Evolutionary conservation across 2,329 filamentous ascomycete genomes (phyloP).

Genomic region (Colletotrichum ledebouriae): DNA sequence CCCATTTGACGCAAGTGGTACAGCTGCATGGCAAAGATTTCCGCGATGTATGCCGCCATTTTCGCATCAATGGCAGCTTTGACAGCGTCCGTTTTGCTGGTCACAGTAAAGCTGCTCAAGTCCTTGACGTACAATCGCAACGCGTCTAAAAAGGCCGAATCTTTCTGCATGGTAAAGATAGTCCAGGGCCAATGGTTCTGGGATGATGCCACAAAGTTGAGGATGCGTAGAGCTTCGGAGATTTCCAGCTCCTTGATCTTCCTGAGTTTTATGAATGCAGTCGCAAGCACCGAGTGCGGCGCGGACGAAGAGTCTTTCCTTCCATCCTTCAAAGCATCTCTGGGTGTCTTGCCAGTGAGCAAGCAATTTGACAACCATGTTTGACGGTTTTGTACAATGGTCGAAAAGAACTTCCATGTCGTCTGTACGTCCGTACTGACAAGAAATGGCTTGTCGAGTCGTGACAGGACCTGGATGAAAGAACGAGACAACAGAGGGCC

Average conservation of each 20-base stretch:
- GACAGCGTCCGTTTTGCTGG: conserved; percentile 67
- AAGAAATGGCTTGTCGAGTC: conserved; percentile 81
- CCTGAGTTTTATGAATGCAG: conserved; percentile 79
- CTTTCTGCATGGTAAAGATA: conserved; percentile 81
- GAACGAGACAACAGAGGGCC: conserved; percentile 85
- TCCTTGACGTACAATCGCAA: conserved; percentile 78
- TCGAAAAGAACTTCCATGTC: conserved; percentile 89
- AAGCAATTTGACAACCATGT: conserved; percentile 97
- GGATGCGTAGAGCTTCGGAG: conserved; percentile 78
- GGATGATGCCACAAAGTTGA: conserved; percentile 88
- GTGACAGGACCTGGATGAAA: conserved; percentile 83
- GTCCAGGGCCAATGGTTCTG: conserved; percentile 98
- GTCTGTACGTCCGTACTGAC: conserved; percentile 73
- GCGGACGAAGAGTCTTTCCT: conserved; percentile 64
- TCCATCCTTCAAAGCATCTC: conserved; percentile 75
- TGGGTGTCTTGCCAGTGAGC: conserved; percentile 87
- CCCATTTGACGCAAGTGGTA: conserved; percentile 86
- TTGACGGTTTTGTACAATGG: conserved; percentile 88
- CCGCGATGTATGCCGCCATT: conserved; percentile 85
- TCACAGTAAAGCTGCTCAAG: conserved; percentile 65
- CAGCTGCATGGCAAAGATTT: conserved; percentile 91
- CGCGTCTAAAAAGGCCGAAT: conserved; percentile 78
- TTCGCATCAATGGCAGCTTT: conserved; percentile 74
- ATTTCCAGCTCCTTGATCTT: conserved; percentile 74
- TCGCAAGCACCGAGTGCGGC: conserved; percentile 76